These are phyloP conservation scores for Aulographum hederae DNA, from an alignment of 2,329 filamentous ascomycete species.

Conservation along the genomic window DNA sequence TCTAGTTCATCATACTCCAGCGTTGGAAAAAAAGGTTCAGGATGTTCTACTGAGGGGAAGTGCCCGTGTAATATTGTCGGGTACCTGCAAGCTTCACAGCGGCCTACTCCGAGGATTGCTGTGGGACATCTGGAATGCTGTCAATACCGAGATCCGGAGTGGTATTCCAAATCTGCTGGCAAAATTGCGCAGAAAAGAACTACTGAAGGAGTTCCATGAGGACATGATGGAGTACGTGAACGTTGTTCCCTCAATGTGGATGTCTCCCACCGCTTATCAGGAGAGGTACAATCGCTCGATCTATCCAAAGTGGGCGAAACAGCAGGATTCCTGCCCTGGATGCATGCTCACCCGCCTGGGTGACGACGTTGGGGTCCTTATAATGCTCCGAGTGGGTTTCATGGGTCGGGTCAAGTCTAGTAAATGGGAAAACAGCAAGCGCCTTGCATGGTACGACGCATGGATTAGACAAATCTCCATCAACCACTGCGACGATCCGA, in stretches of 20 bases:
- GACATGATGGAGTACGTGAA: not conserved
- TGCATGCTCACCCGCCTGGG: not conserved
- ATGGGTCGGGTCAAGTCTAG: not conserved
- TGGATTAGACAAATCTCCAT: no score
- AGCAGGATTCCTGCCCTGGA: not conserved
- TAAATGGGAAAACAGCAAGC: not conserved
- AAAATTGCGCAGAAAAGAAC: not conserved
- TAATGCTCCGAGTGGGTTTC: not conserved
- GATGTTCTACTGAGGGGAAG: not conserved
- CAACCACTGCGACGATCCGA: no score
- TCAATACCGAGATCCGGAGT: not conserved
- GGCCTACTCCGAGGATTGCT: not conserved
- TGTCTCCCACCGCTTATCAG: not conserved
- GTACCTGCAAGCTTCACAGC: not conserved
- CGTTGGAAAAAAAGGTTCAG: not conserved
- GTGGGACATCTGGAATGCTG: not conserved
- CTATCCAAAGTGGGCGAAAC: not conserved
- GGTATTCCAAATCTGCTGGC: not conserved
- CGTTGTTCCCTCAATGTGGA: not conserved
- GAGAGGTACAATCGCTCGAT: not conserved
- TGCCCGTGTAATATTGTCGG: not conserved
- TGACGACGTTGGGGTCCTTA: not conserved
- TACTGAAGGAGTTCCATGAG: not conserved
- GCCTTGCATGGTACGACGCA: not conserved
- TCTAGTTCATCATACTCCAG: not conserved